These are phyloP conservation scores for Selaginella moellendorffii DNA, from an alignment of 75 land plant species.

Conservation along the genomic window DNA sequence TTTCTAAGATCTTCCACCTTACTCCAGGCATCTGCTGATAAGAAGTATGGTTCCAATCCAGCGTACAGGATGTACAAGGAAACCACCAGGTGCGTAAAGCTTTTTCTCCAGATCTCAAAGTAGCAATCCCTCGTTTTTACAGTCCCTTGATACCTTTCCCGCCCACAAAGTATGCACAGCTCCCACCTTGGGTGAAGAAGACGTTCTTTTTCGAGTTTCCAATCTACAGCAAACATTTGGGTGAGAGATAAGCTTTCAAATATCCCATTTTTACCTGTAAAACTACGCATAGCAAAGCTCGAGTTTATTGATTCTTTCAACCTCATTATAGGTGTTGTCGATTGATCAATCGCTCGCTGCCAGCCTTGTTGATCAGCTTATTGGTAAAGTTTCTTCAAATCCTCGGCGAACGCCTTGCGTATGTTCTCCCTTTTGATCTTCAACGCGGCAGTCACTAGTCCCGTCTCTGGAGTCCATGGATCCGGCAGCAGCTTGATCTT, in stretches of 20 bases:
- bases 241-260: not conserved
- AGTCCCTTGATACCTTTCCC: conserved; percentile 82
- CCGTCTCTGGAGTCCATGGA: conserved; percentile 7
- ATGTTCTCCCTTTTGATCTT: conserved; percentile 7
- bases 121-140: conserved; percentile 25
- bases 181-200: conserved; percentile 62
- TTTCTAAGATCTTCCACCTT: not conserved
- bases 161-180: conserved; percentile 35
- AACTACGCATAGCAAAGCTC: too few relatives aligned
- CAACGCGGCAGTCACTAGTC: conserved; percentile 3
- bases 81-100: conserved; percentile 46
- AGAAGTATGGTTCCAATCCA: conserved; percentile 45
- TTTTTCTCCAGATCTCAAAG: too few relatives aligned
- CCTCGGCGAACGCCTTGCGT: not conserved
- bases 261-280: too few relatives aligned
- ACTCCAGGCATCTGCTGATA: conserved; percentile 76
- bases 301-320: too few relatives aligned
- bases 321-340: too few relatives aligned
- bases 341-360: too few relatives aligned
- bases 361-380: not conserved
- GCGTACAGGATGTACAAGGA: conserved; percentile 66
- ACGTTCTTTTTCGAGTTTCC: conserved; percentile 73
- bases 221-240: conserved; percentile 43
- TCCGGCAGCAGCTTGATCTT: conserved; percentile 8
- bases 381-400: not conserved